Conservation (phyloP, 208 protist species). For the Leishmania tropica region DNA sequence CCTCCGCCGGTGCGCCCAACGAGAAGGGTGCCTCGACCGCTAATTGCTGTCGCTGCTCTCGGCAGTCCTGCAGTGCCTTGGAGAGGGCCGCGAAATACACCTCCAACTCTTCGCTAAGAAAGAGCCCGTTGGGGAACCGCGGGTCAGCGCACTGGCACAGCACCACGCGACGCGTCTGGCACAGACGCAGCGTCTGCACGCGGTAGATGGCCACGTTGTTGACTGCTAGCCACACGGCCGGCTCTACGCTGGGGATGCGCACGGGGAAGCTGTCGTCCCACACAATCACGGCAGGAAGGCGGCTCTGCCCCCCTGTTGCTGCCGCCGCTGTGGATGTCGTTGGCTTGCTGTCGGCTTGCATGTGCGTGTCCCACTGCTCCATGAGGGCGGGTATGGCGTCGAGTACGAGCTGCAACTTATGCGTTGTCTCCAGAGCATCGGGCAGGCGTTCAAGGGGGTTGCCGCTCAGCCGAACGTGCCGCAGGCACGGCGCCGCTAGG, state of each 20-base stretch:
- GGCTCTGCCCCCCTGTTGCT: not conserved
- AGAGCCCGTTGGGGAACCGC: conserved; percentile 39
- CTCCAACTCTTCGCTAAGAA: conserved; percentile 35
- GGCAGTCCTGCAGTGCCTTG: conserved; percentile 19
- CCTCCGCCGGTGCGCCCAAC: not conserved
- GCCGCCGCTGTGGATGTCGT: not conserved
- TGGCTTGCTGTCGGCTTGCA: conserved; percentile 3
- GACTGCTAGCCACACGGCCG: conserved; percentile 57
- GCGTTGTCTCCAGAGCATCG: conserved; percentile 46
- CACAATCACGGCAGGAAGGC: conserved; percentile 46
- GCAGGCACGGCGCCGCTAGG: conserved; percentile 58
- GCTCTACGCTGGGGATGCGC: conserved; percentile 29
- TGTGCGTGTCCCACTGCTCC: conserved; percentile 58
- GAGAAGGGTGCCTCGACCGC: not conserved
- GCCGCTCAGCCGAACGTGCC: conserved; percentile 63
- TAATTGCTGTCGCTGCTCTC: conserved; percentile 11
- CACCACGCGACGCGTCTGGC: conserved; percentile 46
- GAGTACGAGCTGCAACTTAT: conserved; percentile 64
- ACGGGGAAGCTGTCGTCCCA: conserved; percentile 86
- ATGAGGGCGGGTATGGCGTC: conserved; percentile 71
- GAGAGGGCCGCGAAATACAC: conserved; percentile 32
- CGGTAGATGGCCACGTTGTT: conserved; percentile 49
- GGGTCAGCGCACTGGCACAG: conserved; percentile 39
- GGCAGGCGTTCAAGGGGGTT: conserved; percentile 73
- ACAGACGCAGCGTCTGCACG: conserved; percentile 46